phyloP scores from a whole-genome alignment of 495 filamentous ascomycete genomes.

The Chaetomium fimeti region DNA sequence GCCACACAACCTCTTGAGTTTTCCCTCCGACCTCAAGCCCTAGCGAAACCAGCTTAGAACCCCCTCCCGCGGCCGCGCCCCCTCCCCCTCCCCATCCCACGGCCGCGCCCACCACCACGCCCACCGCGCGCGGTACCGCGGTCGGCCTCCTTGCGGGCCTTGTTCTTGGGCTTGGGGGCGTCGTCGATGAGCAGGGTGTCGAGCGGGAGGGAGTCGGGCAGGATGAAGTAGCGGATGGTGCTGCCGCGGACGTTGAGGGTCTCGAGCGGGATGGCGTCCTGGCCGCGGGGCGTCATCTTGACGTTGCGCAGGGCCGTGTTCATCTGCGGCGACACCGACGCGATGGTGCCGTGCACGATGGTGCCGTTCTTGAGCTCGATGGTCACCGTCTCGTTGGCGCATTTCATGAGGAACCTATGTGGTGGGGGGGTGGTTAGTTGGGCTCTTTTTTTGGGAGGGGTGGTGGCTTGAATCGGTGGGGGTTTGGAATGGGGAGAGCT shows the following conservation, averaged over 20 bases:
- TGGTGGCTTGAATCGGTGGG: background rate
- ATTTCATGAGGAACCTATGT: constrained; percentile 94
- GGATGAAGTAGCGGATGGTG: constrained; percentile 45
- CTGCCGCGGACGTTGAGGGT: constrained; percentile 74
- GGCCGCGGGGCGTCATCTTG: constrained; percentile 87
- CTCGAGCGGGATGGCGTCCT: constrained; percentile 81
- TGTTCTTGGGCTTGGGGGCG: constrained; percentile 97
- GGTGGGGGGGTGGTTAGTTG: constrained; percentile 5
- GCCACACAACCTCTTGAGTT: background rate
- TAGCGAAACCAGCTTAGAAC: background rate
- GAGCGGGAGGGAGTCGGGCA: constrained; percentile 89
- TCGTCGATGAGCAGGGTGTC: constrained; percentile 95
- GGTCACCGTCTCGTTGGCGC: constrained; percentile 93
- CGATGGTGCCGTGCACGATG: constrained; percentile 92
- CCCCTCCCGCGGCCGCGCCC: constrained; percentile 6
- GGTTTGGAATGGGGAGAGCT: background rate
- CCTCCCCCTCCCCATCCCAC: constrained; percentile 15
- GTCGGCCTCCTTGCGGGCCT: constrained; percentile 88
- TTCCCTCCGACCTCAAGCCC: background rate
- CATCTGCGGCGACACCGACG: constrained; percentile 93
- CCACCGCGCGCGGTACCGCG: constrained; percentile 57
- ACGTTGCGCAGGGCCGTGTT: constrained; percentile 91
- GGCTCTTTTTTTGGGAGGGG: background rate
- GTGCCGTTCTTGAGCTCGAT: constrained; percentile 98
- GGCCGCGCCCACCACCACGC: constrained; percentile 34